Evolutionary conservation across 2,329 filamentous ascomycete genomes (phyloP), one percentile per base, ranked within the genome.

Genomic region (Microascus cirrosus): DNA sequence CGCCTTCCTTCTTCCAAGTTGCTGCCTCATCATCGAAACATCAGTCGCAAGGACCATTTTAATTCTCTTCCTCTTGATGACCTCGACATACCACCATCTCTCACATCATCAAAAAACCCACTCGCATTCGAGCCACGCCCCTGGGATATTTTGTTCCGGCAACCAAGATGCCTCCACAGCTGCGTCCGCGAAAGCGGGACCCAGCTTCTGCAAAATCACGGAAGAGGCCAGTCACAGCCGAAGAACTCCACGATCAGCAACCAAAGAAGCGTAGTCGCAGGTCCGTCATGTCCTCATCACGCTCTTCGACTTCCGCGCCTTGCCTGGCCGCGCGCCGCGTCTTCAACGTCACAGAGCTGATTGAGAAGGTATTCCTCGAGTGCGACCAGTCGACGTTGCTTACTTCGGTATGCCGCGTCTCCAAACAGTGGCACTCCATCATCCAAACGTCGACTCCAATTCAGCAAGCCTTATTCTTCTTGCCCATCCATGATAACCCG

Each of bases 321-420:
- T 50, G 6, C n/a, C 6, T 11, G 12, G n/a, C 55, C 39, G 45
- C 48, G 22, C 55, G 24, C 7, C 32, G 25, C 22, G 62, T 63
- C 2, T 55, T 65, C 22, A 56, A 55, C 55, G 56, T 62, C 39
- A 61, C 64, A 7, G 67, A 69, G 59, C 57, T 69, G 3, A 58
- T 67, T 28, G 67, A 69, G 52, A 61, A 61, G 35, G 65, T 68
- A 34, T 56, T 69, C 22, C 39, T 62, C 15, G 60, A 63, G 10
- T 58, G 66, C 6, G 65, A 68, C 59, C 63, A 65, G 60, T 59
- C 59, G 13, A 66, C 65, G 3, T 62, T 68, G 2, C 64, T 69
- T 11, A 59, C 63, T 7, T 65, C 65, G 7, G 64, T 60, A 24
- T 58, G 58, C 6, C 64, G 65, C 1, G 64, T 69, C 22, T 63